Percentiles rank a stretch among this genome's conserved stretches.
Evolutionary conservation across 352 stramenopile genomes (phyloP).

Genomic region (Phytophthora tentaculata): DNA sequence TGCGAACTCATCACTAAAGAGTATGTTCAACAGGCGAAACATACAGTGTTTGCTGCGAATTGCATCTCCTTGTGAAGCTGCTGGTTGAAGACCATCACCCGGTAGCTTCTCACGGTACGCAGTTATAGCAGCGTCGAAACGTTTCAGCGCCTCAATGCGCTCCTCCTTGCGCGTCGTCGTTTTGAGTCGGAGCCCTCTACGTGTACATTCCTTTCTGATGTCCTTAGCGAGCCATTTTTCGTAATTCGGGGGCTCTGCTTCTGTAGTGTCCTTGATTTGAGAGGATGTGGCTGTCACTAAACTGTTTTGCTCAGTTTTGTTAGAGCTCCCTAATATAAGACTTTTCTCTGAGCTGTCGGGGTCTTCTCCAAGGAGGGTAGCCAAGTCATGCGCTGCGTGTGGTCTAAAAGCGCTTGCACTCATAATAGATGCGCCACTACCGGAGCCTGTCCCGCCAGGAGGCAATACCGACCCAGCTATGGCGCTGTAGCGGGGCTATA

Average conservation of each 20-base stretch:
- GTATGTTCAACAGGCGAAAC: not conserved
- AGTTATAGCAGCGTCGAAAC: not conserved
- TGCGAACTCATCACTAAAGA: not conserved
- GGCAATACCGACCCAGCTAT: not conserved
- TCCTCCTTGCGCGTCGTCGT: not conserved
- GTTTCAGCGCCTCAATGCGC: not conserved
- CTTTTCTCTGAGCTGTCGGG: not conserved
- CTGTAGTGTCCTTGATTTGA: not conserved
- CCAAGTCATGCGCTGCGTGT: not conserved
- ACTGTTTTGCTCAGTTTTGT: not conserved
- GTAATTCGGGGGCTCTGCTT: not conserved
- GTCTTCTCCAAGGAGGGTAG: not conserved
- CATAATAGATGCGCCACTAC: not conserved
- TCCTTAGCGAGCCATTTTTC: not conserved
- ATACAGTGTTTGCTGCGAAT: not conserved
- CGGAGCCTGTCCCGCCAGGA: too few species aligned
- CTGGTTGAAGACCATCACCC: not conserved
- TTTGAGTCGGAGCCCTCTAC: not conserved
- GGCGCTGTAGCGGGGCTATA: not conserved
- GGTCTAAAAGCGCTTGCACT: not conserved
- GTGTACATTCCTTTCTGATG: not conserved
- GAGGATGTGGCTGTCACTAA: not conserved
- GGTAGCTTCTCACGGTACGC: not conserved
- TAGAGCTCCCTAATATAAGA: not conserved
- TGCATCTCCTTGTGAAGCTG: not conserved